A percentile compares a stretch with the other conserved stretches of the same genome.
Evolutionary conservation across 345 rosid species (phyloP).

Genomic region (Citrus unshiu): DNA sequence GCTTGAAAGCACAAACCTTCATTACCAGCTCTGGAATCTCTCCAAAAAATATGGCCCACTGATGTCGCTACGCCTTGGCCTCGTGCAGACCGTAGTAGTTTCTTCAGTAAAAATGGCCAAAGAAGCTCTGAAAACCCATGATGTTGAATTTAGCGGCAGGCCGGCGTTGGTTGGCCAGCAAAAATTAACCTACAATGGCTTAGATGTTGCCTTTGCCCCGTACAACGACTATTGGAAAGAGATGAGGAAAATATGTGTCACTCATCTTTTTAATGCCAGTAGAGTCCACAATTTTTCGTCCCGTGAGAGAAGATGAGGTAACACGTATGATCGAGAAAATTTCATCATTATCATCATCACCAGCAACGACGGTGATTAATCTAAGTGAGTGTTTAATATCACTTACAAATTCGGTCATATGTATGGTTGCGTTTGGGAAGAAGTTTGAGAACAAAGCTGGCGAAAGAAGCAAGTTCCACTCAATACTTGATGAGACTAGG

Average conservation of each 20-base stretch:
- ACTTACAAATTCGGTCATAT: conserved; percentile 13
- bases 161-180: too few species aligned
- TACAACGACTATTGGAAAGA: conserved; percentile 25
- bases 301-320: conserved; percentile 24
- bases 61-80: conserved; percentile 38
- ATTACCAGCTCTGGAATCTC: conserved; percentile 31
- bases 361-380: background rate
- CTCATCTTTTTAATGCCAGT: conserved; percentile 23
- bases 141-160: conserved; percentile 24
- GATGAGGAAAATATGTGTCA: conserved; percentile 20
- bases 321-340: conserved; percentile 18
- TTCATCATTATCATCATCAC: background rate
- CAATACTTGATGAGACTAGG: conserved; percentile 18
- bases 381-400: conserved; percentile 9
- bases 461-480: conserved; percentile 9
- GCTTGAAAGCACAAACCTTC: conserved; percentile 22
- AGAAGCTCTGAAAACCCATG: conserved; percentile 24
- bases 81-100: conserved; percentile 21
- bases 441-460: conserved; percentile 12
- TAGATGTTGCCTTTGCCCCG: background rate
- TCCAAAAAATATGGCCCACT: conserved; percentile 51
- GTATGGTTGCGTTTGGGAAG: conserved; percentile 26
- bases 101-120: conserved; percentile 26
- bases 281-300: conserved; percentile 16
- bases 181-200: too few species aligned